Percentiles rank a stretch among this genome's conserved stretches.
These are phyloP conservation scores for Simplicillium sp. DNA, from an alignment of 2,329 filamentous ascomycete species.

Conservation along the genomic window DNA sequence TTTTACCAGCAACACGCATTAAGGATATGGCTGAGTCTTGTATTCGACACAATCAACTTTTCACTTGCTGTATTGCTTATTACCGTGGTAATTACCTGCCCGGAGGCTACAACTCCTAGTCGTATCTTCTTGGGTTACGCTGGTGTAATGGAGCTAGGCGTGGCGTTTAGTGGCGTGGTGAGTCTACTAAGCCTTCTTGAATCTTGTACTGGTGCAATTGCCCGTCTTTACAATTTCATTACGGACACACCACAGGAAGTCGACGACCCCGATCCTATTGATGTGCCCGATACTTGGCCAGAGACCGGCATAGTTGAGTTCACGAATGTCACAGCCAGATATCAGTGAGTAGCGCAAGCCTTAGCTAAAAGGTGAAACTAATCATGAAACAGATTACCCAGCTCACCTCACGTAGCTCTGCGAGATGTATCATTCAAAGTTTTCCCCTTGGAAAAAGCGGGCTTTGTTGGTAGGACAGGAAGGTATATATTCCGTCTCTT, in stretches of 20 bases:
- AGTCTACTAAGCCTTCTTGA: not conserved
- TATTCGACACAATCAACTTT: too few relatives aligned
- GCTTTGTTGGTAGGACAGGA: constrained; percentile 1
- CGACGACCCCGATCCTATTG: not conserved
- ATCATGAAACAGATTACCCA: too few relatives aligned
- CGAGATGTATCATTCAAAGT: not conserved
- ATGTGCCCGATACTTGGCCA: not conserved
- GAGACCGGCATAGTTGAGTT: not conserved
- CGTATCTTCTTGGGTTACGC: too few relatives aligned
- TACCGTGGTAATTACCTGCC: too few relatives aligned
- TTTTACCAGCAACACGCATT: too few relatives aligned
- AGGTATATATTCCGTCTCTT: constrained; percentile 2
- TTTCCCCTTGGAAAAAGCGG: not conserved
- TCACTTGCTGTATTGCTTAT: too few relatives aligned
- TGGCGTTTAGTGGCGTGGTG: too few relatives aligned
- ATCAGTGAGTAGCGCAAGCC: too few relatives aligned
- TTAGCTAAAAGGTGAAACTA: too few relatives aligned
- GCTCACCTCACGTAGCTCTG: not conserved
- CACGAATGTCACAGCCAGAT: constrained; percentile 3
- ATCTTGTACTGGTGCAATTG: not conserved
- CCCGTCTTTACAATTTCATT: constrained; percentile 2
- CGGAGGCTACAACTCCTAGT: too few relatives aligned
- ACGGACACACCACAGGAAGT: not conserved
- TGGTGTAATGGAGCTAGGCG: too few relatives aligned
- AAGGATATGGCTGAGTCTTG: too few relatives aligned